Percentiles rank a stretch among this genome's conserved stretches.
Evolutionary conservation across 2,329 filamentous ascomycete species (phyloP).

Genomic region (Penicillium palitans): DNA sequence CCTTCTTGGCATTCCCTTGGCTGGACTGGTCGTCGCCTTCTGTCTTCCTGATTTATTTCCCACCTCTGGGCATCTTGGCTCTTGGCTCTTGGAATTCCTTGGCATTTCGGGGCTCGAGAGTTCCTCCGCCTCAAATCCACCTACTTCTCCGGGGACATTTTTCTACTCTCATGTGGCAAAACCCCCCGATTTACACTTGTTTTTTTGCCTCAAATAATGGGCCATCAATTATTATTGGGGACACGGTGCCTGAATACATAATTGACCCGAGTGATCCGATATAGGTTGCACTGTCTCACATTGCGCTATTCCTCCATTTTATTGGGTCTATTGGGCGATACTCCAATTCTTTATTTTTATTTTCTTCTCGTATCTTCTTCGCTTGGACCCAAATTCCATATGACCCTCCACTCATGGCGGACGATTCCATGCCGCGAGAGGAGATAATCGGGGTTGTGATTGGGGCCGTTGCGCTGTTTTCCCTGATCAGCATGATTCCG

Average conservation of each 20-base stretch:
- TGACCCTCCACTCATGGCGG: slow-evolving; percentile 26
- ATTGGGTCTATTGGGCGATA: slow-evolving; percentile 13
- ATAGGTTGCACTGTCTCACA: slow-evolving; percentile 6
- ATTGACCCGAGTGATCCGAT: slow-evolving; percentile 11
- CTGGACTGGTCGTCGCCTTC: not conserved
- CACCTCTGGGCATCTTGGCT: slow-evolving; percentile 20
- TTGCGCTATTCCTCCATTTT: not conserved
- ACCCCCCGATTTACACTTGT: not conserved
- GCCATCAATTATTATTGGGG: not conserved
- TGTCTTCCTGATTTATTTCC: not conserved
- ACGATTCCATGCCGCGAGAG: slow-evolving; percentile 20
- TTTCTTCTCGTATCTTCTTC: slow-evolving; percentile 11
- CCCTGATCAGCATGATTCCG: slow-evolving; percentile 31
- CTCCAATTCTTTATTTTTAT: slow-evolving; percentile 4
- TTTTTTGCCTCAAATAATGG: not conserved
- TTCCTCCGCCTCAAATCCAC: slow-evolving; percentile 23
- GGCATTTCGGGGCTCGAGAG: slow-evolving; percentile 21
- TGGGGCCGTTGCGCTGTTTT: slow-evolving; percentile 32
- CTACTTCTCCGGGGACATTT: slow-evolving; percentile 11
- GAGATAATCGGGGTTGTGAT: slow-evolving; percentile 34
- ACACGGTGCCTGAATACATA: slow-evolving; percentile 9
- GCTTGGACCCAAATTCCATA: slow-evolving; percentile 13
- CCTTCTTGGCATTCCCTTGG: not conserved
- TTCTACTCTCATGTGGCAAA: not conserved
- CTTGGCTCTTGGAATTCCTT: slow-evolving; percentile 20